Conservation (phyloP, 345 rosid species). For the Clarkia xantiana region DNA sequence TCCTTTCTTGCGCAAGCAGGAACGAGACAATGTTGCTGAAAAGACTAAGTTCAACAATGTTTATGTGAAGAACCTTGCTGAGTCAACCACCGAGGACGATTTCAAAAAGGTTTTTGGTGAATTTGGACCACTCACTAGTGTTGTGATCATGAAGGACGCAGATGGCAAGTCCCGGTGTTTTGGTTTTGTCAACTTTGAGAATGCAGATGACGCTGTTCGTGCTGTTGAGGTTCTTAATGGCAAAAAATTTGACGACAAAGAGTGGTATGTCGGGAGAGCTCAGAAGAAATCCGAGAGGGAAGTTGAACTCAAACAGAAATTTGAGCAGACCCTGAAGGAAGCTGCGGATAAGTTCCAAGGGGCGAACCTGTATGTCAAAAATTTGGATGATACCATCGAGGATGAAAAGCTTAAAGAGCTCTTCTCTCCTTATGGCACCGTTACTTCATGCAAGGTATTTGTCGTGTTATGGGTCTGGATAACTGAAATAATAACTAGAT, state of each 20-base stretch:
- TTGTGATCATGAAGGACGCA: conserved; percentile 69
- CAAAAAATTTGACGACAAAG: conserved; percentile 58
- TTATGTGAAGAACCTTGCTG: conserved; percentile 75
- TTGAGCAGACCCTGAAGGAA: conserved; percentile 75
- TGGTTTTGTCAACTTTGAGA: conserved; percentile 92
- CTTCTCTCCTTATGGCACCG: conserved; percentile 59
- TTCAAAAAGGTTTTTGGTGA: conserved; percentile 56
- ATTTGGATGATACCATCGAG: conserved; percentile 61
- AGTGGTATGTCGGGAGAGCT: conserved; percentile 91
- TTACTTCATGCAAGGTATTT: conserved; percentile 73
- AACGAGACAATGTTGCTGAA: conserved; percentile 44
- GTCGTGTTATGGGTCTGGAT: too few species aligned
- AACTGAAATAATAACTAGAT: too few species aligned
- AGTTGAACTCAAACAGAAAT: conserved; percentile 40
- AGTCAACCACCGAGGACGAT: conserved; percentile 64
- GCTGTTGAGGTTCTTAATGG: conserved; percentile 86
- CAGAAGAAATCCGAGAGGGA: conserved; percentile 85
- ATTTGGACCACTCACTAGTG: conserved; percentile 72
- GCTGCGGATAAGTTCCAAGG: conserved; percentile 78
- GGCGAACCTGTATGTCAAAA: conserved; percentile 74
- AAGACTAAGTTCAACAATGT: conserved; percentile 64
- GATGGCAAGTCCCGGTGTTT: conserved; percentile 78
- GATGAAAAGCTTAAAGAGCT: conserved; percentile 86
- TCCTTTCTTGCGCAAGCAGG: conserved; percentile 86
- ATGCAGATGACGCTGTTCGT: conserved; percentile 70